Percentiles rank a stretch among this genome's conserved stretches.
Evolutionary conservation across 2,329 filamentous ascomycete species (phyloP).

Genomic region (Pseudocercospora pini-densiflorae): DNA sequence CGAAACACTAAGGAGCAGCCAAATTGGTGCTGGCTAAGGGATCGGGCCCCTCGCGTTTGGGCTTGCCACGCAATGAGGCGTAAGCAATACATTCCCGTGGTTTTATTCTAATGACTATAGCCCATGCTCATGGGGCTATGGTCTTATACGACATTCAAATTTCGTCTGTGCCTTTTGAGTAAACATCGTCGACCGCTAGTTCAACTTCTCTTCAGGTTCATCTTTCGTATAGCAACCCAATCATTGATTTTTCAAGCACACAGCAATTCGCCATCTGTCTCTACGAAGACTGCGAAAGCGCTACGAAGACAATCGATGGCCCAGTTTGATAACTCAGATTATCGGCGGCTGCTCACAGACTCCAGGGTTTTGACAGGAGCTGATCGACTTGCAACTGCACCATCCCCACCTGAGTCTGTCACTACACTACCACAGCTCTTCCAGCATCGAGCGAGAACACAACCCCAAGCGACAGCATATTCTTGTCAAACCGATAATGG

Average conservation of each 20-base stretch:
- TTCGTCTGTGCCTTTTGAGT: neutral
- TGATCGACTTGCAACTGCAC: constrained; percentile 22
- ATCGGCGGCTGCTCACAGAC: constrained; percentile 7
- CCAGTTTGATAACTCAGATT: neutral
- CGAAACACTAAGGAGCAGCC: neutral
- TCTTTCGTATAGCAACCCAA: neutral
- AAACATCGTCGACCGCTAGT: neutral
- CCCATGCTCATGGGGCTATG: neutral
- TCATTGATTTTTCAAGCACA: neutral
- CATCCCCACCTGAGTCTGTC: constrained; percentile 23
- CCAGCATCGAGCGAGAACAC: constrained; percentile 20
- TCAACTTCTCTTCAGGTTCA: neutral
- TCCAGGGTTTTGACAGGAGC: constrained; percentile 24
- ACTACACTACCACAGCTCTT: constrained; percentile 29
- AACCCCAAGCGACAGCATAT: constrained; percentile 25
- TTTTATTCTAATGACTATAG: neutral
- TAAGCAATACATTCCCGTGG: neutral
- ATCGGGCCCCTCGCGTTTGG: neutral
- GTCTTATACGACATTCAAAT: neutral
- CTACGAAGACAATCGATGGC: neutral
- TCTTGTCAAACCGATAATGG: constrained; percentile 25
- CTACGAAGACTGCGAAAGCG: neutral
- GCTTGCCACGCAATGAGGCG: neutral
- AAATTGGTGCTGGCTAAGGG: neutral
- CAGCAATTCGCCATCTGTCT: neutral